Percentiles rank a stretch among this genome's conserved stretches.
These are phyloP conservation scores for Arachnomyces sp. DNA, from an alignment of 2,329 filamentous ascomycete species.

Conservation along the genomic window DNA sequence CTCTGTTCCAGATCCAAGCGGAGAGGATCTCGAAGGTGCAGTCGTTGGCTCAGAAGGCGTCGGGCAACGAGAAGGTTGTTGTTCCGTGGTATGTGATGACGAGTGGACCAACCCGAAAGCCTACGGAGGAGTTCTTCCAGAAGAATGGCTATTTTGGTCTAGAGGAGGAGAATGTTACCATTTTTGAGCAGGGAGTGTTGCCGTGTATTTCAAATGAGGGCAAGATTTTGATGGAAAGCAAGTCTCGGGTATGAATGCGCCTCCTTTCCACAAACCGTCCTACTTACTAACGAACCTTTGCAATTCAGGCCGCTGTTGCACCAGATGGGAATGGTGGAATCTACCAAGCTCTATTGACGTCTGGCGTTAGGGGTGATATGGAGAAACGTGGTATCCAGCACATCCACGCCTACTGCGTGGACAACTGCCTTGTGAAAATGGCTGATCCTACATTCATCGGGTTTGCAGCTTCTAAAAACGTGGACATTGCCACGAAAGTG, in stretches of 20 bases:
- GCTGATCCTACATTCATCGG: slow-evolving; percentile 93
- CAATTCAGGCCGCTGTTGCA: slow-evolving; percentile 67
- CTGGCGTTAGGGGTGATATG: slow-evolving; percentile 80
- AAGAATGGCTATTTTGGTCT: slow-evolving; percentile 88
- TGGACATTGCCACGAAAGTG: slow-evolving; percentile 98
- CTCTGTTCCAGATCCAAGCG: slow-evolving; percentile 93
- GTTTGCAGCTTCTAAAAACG: slow-evolving; percentile 76
- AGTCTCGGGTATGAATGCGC: slow-evolving; percentile 55
- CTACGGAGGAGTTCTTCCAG: slow-evolving; percentile 89
- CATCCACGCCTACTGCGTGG: slow-evolving; percentile 95
- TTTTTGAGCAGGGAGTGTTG: slow-evolving; percentile 95
- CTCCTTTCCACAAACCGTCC: not conserved
- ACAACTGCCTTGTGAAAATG: slow-evolving; percentile 99
- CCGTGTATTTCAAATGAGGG: slow-evolving; percentile 96
- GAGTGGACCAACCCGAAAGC: slow-evolving; percentile 81
- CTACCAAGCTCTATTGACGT: slow-evolving; percentile 79
- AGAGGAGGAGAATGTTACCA: slow-evolving; percentile 71
- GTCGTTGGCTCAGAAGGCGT: slow-evolving; percentile 64
- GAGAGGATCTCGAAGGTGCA: slow-evolving; percentile 87
- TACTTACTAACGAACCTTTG: slow-evolving; percentile 7
- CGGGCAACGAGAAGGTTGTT: slow-evolving; percentile 51
- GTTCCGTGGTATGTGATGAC: slow-evolving; percentile 99
- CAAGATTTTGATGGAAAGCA: slow-evolving; percentile 89
- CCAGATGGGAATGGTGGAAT: slow-evolving; percentile 96
- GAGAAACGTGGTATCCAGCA: slow-evolving; percentile 81